Evolutionary conservation across 1,284 basidiomycete genomes (phyloP), one percentile per base, ranked within the genome.

Genomic region (Puccinia sorghi): DNA sequence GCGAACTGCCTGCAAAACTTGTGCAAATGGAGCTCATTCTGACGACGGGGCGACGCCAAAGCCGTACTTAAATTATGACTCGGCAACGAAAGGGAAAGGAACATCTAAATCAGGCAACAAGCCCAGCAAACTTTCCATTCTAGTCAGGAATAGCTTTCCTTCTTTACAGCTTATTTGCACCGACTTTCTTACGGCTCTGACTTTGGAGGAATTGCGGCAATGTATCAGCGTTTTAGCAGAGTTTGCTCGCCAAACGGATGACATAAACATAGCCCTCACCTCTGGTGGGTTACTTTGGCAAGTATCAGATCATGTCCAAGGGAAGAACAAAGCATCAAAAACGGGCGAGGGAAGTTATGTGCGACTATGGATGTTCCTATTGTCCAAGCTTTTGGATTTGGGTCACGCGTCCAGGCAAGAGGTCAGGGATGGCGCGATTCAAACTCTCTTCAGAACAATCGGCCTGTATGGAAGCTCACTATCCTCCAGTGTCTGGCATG

Each of bases 201-300:
- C 91, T 2, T 88, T 90, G 0, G 88, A 90, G 41, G 91, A 96
- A 82, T 89, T 98, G 48, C 89, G 90, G 7, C 87, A 92, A 12
- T 97, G 95, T 82, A 96, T 98, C 85, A 89, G 88, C 77, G 94
- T 93, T 13, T 87, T 99, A 1, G 92, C 93, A 4, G 90, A 91
- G 80, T 99, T 97, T 84, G 93, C 94, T 37, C 88, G 90, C 32
- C 96, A 98, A 83, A 88, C 89, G 2, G 86, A 87, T 9, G 96
- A 99, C 82, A 94, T 96, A 69, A 98, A 98, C 82, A 96, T 98
- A 72, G 92, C 95, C 0, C 87, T 99, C 64, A 96, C 94, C 0
- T 93, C 93, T 3, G 93, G 93, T 59, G 92, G 91, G 80, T 86
- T 96, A 2, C 86, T 97, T 8, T 97, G 94, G 94, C 91, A 92